Conservation (phyloP, 2,329 filamentous ascomycete genomes). For the Diaporthe sp. region DNA sequence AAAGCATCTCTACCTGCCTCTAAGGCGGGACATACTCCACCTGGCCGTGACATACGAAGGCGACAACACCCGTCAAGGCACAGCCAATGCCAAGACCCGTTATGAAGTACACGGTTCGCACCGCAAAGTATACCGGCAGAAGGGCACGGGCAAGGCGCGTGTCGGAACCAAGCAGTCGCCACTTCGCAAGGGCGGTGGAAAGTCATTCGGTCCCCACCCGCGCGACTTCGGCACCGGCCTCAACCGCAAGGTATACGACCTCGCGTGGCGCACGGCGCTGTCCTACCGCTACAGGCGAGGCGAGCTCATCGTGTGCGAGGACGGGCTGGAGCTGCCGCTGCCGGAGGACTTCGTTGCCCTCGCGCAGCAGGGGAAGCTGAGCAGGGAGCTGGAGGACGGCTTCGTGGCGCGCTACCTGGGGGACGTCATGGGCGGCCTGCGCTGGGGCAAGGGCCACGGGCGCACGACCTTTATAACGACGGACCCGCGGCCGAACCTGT, state of each 20-base stretch:
- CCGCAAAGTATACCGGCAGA: slow-evolving; percentile 85
- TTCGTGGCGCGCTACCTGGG: slow-evolving; percentile 68
- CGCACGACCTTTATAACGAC: slow-evolving; percentile 81
- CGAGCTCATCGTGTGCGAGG: slow-evolving; percentile 86
- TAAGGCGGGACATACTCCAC: slow-evolving; percentile 92
- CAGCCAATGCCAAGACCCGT: slow-evolving; percentile 84
- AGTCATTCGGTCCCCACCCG: slow-evolving; percentile 88
- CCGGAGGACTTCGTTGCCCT: slow-evolving; percentile 60
- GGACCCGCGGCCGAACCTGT: slow-evolving; percentile 69
- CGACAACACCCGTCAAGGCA: slow-evolving; percentile 87
- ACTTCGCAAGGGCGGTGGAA: slow-evolving; percentile 85
- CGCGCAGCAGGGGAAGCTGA: slow-evolving; percentile 45
- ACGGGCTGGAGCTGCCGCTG: slow-evolving; percentile 75
- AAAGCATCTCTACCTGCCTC: slow-evolving; percentile 86
- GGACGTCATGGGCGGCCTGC: slow-evolving; percentile 76
- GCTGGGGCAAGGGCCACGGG: slow-evolving; percentile 74
- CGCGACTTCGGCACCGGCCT: slow-evolving; percentile 89
- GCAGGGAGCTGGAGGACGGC: slow-evolving; percentile 55
- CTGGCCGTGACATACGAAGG: slow-evolving; percentile 93
- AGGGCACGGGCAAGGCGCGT: slow-evolving; percentile 85
- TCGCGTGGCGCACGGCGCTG: slow-evolving; percentile 93
- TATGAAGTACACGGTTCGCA: slow-evolving; percentile 86
- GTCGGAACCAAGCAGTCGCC: slow-evolving; percentile 85
- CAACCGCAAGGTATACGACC: slow-evolving; percentile 91
- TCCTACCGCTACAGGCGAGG: slow-evolving; percentile 90